Conservation (phyloP, 2,329 filamentous ascomycete genomes). For the Parafenestella ontariensis region DNA sequence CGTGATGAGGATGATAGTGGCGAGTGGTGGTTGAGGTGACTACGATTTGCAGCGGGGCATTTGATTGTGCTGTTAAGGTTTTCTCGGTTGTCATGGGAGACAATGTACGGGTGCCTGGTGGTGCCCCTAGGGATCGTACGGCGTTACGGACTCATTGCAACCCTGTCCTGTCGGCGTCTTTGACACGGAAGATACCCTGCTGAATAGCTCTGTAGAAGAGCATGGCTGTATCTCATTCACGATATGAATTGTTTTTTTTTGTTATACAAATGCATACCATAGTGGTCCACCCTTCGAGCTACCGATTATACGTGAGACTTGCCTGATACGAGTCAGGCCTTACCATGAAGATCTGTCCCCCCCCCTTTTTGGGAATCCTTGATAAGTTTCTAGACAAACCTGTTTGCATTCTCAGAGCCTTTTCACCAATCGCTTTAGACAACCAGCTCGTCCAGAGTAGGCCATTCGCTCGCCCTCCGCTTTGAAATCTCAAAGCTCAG, state of each 20-base stretch:
- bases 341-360: too few relatives aligned
- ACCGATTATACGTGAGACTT: too few relatives aligned
- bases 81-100: not conserved
- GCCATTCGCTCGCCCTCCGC: conserved; percentile 10
- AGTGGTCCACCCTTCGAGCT: too few relatives aligned
- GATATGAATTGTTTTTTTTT: too few relatives aligned
- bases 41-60: not conserved
- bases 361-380: too few relatives aligned
- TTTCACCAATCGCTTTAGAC: conserved; percentile 16
- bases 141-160: not conserved
- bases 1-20: not conserved
- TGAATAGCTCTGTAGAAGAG: not conserved
- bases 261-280: too few relatives aligned
- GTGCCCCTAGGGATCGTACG: not conserved
- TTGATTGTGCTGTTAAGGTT: not conserved
- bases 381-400: too few relatives aligned
- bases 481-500: conserved; percentile 71
- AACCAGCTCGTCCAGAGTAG: conserved; percentile 30
- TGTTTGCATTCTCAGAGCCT: not conserved
- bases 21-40: not conserved
- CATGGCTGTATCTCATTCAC: too few relatives aligned
- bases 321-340: too few relatives aligned
- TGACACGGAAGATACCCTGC: not conserved
- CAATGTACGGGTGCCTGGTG: not conserved
- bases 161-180: not conserved